phyloP scores from a whole-genome alignment of 768 basidiomycete genomes.

The Psilocybe sp. region DNA sequence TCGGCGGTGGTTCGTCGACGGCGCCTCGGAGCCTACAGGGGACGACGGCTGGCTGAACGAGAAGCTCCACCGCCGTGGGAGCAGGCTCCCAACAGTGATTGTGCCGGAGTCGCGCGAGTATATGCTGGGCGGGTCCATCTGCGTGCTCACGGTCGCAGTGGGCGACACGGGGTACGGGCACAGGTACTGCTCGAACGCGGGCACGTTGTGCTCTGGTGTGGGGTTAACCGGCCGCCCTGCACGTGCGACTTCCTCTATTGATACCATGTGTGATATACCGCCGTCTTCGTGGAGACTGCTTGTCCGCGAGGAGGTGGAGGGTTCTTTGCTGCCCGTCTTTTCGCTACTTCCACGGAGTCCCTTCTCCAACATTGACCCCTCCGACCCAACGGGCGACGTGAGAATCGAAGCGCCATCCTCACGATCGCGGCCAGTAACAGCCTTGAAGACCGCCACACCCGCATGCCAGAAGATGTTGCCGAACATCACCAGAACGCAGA shows the following conservation, averaged over 20 bases:
- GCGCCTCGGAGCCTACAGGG: conserved; percentile 10
- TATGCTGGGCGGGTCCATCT: conserved; percentile 26
- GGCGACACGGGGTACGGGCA: conserved; percentile 47
- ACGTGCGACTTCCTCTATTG: conserved; percentile 15
- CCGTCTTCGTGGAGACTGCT: conserved; percentile 6
- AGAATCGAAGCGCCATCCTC: conserved; percentile 3
- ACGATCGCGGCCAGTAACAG: conserved; percentile 17
- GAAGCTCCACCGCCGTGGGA: conserved; percentile 38
- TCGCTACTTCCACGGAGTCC: conserved; percentile 17
- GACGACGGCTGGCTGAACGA: conserved; percentile 26
- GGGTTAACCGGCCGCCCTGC: conserved; percentile 45
- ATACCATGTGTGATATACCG: neutral
- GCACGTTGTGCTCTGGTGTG: conserved; percentile 45
- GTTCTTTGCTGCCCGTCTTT: conserved; percentile 7
- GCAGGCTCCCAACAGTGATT: conserved; percentile 35
- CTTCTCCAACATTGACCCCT: conserved; percentile 40
- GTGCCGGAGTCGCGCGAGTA: conserved; percentile 34
- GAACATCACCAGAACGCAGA: conserved; percentile 68
- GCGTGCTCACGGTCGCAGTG: conserved; percentile 29
- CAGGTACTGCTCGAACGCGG: conserved; percentile 33
- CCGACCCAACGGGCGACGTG: conserved; percentile 18
- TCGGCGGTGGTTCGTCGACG: conserved; percentile 18
- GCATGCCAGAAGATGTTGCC: conserved; percentile 60
- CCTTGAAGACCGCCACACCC: conserved; percentile 26
- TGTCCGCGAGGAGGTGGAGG: neutral